Evolutionary conservation across 768 basidiomycete genomes (phyloP).

Genomic region (Pulveroboletus sp.): DNA sequence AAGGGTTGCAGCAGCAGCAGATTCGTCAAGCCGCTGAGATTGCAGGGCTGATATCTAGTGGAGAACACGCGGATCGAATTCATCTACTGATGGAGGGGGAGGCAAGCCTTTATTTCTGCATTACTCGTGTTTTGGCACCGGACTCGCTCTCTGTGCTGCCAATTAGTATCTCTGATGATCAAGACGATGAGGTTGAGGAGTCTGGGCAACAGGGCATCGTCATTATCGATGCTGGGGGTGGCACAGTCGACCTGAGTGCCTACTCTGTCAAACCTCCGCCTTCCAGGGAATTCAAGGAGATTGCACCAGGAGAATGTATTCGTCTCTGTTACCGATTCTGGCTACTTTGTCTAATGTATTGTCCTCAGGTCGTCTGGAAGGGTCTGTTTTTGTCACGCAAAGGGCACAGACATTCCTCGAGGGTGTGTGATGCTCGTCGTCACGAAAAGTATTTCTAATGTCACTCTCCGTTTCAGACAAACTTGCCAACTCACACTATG

Average conservation of each 20-base stretch:
- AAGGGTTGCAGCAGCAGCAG: constrained; percentile 27
- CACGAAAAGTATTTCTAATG: not conserved
- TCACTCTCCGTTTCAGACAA: constrained; percentile 16
- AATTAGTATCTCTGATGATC: not conserved
- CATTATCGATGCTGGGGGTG: constrained; percentile 43
- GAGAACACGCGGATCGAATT: constrained; percentile 1
- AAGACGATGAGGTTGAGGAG: no score
- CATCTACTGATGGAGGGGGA: constrained; percentile 24
- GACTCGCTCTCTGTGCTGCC: constrained; percentile 18
- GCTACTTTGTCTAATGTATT: not conserved
- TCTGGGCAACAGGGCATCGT: constrained; percentile 34
- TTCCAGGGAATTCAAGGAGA: constrained; percentile 29
- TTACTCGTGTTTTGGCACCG: constrained; percentile 37
- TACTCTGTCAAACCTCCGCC: constrained; percentile 26
- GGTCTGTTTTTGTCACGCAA: constrained; percentile 34
- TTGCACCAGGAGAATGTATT: constrained; percentile 31
- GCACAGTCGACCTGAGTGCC: constrained; percentile 38
- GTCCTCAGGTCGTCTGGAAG: constrained; percentile 33
- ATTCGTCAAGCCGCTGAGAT: constrained; percentile 23
- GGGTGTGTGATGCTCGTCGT: constrained; percentile 13
- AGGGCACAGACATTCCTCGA: constrained; percentile 25
- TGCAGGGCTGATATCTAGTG: constrained; percentile 21
- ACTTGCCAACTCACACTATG: constrained; percentile 28
- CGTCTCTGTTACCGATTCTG: not conserved
- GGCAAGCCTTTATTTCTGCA: constrained; percentile 33